phyloP scores from a whole-genome alignment of 2,329 filamentous ascomycete species.

The Alternaria ventricosa region DNA sequence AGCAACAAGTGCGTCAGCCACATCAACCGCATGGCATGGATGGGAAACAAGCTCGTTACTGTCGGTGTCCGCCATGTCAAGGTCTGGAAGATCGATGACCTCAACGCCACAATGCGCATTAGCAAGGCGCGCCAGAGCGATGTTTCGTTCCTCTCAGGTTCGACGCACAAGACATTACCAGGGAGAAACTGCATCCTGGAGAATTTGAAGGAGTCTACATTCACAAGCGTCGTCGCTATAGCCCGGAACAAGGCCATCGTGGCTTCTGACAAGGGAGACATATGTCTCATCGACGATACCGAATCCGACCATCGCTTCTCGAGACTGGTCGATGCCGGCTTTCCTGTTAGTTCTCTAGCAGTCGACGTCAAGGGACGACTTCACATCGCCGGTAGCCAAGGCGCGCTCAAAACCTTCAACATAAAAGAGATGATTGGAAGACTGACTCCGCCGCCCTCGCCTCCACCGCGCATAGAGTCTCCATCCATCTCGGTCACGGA shows the following conservation, averaged over 20 bases:
- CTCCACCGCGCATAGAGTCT: constrained; percentile 42
- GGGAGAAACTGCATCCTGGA: constrained; percentile 90
- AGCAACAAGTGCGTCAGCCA: constrained; percentile 93
- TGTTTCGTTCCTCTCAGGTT: constrained; percentile 53
- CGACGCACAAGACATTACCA: constrained; percentile 68
- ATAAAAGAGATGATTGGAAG: constrained; percentile 44
- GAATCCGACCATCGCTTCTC: constrained; percentile 74
- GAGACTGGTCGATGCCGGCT: constrained; percentile 70
- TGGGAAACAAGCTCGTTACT: constrained; percentile 82
- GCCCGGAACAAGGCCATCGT: constrained; percentile 78
- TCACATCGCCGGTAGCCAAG: constrained; percentile 73
- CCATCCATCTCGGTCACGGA: constrained; percentile 37
- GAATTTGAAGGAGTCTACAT: constrained; percentile 79
- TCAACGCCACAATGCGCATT: constrained; percentile 56
- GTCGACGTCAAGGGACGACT: constrained; percentile 64
- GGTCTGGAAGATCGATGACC: constrained; percentile 85
- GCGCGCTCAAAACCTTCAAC: constrained; percentile 58
- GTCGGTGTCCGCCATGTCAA: constrained; percentile 92
- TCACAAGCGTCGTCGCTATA: constrained; percentile 77
- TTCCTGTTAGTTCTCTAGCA: constrained; percentile 71
- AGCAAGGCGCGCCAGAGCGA: constrained; percentile 45
- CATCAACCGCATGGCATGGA: constrained; percentile 87
- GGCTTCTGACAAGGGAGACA: constrained; percentile 84
- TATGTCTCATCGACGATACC: constrained; percentile 86
- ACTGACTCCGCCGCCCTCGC: constrained; percentile 44